Base-by-base conservation (phyloP, 257 asterid species). In the Buddleja alternifolia region DNA sequence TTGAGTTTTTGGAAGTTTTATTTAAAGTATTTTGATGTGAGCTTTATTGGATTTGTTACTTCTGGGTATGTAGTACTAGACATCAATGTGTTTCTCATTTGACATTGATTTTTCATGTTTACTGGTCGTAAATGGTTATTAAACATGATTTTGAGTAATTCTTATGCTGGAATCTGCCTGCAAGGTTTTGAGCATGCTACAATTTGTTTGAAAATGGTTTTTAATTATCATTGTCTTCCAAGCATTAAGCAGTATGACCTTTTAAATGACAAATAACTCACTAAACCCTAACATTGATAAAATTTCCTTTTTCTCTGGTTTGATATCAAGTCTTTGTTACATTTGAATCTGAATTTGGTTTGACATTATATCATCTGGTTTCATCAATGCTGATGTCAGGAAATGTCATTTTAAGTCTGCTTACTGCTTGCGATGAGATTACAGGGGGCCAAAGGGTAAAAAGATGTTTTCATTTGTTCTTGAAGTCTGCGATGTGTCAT, bases 71-170 rank as follows among this genome's bases (percentile, higher is more conserved):
- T 65, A 2, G 14, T 8, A 11, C 61, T 5, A 70, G 76, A 74
- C 70, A 4, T 50, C 36, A 21, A 5, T 59, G 45, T 46, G 19
- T 61, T 67, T 37, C 60, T 57, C 11, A 36, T 10, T 67, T 8
- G 68, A 77, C 44, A 37, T 70, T 36, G 48, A 41, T 51, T 14
- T 46, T 32, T 44, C 29, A 16, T 25, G 29, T 72, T 42, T 39
- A 40, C n/a, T 7, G 32, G 39, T 59, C 17, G 10, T 36, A n/a
- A 16, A 9, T 64, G 69, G 10, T 44, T 19, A 8, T 42, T 23
- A n/a, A 45, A 15, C 36, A 52, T 52, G 63, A 55, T 53, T n/a
- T n/a, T 53, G 36, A 36, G 19, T 48, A 20, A 23, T 37, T 23
- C 8, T 48, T 39, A 17, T 54, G 32, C 5, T 24, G 54, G 12